Conservation (phyloP, 2,329 filamentous ascomycete genomes). For the Tolypocladium capitatum region DNA sequence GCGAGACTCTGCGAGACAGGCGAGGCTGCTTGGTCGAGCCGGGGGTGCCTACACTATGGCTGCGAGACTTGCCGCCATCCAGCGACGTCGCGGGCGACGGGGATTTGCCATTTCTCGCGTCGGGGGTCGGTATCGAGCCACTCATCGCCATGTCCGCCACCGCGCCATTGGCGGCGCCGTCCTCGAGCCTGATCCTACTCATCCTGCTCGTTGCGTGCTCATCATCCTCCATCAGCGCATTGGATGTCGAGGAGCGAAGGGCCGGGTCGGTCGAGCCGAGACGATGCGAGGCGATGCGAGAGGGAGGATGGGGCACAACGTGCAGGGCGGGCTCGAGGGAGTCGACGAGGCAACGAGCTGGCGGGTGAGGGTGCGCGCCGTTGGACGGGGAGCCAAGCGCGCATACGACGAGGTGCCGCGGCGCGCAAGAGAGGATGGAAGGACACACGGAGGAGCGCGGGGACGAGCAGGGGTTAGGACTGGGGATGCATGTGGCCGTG, state of each 20-base stretch:
- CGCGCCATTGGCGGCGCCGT: constrained; percentile 21
- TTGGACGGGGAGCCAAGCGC: not conserved
- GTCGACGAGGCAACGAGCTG: not conserved
- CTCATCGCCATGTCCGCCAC: constrained; percentile 27
- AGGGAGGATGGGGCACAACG: not conserved
- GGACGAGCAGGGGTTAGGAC: not conserved
- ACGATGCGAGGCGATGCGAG: not conserved
- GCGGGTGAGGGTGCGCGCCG: not conserved
- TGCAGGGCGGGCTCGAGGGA: not conserved
- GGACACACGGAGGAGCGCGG: not conserved
- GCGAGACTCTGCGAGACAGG: constrained; percentile 57
- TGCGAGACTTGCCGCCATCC: constrained; percentile 31
- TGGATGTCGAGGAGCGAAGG: not conserved
- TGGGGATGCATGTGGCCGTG: constrained; percentile 9
- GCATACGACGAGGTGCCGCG: not conserved
- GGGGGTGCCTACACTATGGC: constrained; percentile 33
- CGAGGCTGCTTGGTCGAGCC: constrained; percentile 49
- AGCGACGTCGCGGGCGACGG: constrained; percentile 29
- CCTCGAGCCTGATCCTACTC: constrained; percentile 31
- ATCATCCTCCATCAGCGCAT: constrained; percentile 26
- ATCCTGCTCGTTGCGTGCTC: constrained; percentile 26
- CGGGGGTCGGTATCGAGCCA: constrained; percentile 23
- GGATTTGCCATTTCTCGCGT: constrained; percentile 12
- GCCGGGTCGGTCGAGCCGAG: not conserved
- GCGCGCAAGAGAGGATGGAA: not conserved